A percentile compares a stretch with the other conserved stretches of the same genome.
Conservation (phyloP, 345 rosid genomes). For the Pelargonium nanum region DNA sequence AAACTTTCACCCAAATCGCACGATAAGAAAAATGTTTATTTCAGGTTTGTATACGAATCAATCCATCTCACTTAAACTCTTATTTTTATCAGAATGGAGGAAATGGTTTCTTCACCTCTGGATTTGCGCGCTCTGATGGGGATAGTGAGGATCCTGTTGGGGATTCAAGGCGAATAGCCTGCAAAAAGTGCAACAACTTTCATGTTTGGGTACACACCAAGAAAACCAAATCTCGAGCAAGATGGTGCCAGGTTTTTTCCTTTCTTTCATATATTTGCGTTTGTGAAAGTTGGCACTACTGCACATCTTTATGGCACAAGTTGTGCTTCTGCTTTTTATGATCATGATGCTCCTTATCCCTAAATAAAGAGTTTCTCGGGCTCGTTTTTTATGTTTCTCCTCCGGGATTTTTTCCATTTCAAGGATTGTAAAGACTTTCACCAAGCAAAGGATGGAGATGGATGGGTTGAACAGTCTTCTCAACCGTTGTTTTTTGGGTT, state of each 20-base stretch:
- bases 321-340: constrained; percentile 3
- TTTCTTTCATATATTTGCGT: constrained; percentile 6
- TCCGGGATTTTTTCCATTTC: constrained; percentile 13
- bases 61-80: neutral
- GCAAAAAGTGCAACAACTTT: constrained; percentile 68
- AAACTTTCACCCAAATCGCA: neutral
- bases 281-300: constrained; percentile 1
- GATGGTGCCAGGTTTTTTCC: constrained; percentile 95
- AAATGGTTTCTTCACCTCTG: constrained; percentile 51
- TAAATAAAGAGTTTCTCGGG: constrained; percentile 1
- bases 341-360: constrained; percentile 9
- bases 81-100: constrained; percentile 40
- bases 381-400: constrained; percentile 8
- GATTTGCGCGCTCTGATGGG: constrained; percentile 47
- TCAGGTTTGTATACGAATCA: neutral
- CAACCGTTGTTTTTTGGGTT: constrained; percentile 71
- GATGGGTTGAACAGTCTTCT: constrained; percentile 93
- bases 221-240: constrained; percentile 75
- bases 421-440: constrained; percentile 95
- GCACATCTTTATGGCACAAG: constrained; percentile 5
- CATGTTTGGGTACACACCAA: constrained; percentile 73
- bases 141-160: constrained; percentile 54
- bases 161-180: constrained; percentile 77
- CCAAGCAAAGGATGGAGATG: constrained; percentile 97
- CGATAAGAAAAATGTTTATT: neutral